Base-by-base conservation (phyloP, 2,329 filamentous ascomycete species). In the Xenoacremonium recifei region DNA sequence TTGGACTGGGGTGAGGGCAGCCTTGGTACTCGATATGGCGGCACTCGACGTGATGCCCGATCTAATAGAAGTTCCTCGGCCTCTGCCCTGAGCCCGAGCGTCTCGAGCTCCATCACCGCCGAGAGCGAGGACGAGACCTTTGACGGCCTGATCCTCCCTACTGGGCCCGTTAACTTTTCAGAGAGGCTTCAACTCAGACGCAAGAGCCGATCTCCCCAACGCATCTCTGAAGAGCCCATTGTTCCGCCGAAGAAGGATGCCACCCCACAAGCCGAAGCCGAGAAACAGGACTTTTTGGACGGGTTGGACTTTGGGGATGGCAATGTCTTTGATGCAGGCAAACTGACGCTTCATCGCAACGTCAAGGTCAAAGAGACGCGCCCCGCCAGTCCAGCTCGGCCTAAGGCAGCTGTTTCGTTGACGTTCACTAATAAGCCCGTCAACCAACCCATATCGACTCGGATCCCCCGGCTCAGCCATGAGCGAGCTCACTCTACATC, bases 1-100 rank as follows among this genome's bases (percentile, higher is more conserved):
- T 82, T 95, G 54, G 91, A 96, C 60, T 95, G 92, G 87, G 89
- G 87, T 39, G 93, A 97, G 67, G 91, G 90, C 41, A 96, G 91
- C 62, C 75, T 96, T 45, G 90, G 92, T 29, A 95, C 92, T 33
- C 81, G 92, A 43, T 92, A 91, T 67, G 91, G 87, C 29, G 92
- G 92, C 33, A 96, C 89, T 12, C 79, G 83, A 51, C 82, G 89
- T 55, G 89, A 92, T 58, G 79, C 76, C n/a, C 82, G 81, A 30
- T 91, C 89, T 36, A 83, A 84, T 57, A 83, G 89, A 57, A 93
- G 89, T 69, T 96, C 90, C 1, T 92, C 89, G 15, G 82, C 85
- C 25, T 96, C 91, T 29, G 88, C 89, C 20, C 78, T 96, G 63
- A 97, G 92, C 60, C 92, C 93, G 12, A 97, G 91, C 63, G 79